Conservation (phyloP, 78 protist species). For the Dictyostelium firmibasis region DNA sequence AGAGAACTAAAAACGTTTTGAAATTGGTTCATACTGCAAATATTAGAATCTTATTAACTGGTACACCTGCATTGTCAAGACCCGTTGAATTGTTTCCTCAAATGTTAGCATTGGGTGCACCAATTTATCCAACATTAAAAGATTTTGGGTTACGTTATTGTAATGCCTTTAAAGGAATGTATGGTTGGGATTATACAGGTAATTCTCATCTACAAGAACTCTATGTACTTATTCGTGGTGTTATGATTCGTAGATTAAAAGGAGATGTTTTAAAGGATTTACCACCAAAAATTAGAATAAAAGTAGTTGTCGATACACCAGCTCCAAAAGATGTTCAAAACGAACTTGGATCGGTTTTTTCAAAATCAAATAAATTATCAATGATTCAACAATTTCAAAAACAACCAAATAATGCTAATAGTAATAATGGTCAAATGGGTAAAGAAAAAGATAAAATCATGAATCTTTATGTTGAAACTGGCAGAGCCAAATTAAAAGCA, state of each 20-base stretch:
- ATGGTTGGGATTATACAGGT: conserved; percentile 87
- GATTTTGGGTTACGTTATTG: conserved; percentile 83
- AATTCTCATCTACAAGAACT: conserved; percentile 86
- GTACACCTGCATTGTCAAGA: conserved; percentile 93
- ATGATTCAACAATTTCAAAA: neutral
- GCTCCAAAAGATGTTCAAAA: neutral
- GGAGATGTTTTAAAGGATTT: conserved; percentile 84
- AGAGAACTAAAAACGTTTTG: conserved; percentile 76
- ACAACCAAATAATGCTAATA: neutral
- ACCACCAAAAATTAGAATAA: conserved; percentile 86
- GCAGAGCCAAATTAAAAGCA: conserved; percentile 51
- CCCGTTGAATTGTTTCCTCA: conserved; percentile 95
- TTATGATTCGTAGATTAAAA: conserved; percentile 92
- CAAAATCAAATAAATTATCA: neutral
- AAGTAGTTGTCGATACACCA: conserved; percentile 30
- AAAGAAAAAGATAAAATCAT: conserved; percentile 17
- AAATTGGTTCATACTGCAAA: conserved; percentile 68
- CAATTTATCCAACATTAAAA: conserved; percentile 27
- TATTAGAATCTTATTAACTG: conserved; percentile 85
- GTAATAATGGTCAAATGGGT: neutral
- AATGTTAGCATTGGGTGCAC: conserved; percentile 71
- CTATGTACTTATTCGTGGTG: conserved; percentile 66
- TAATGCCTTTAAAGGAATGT: conserved; percentile 54
- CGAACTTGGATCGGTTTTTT: neutral
- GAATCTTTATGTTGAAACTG: conserved; percentile 36